Evolutionary conservation across 805 yeast species (phyloP), one percentile per base, ranked within the genome.

Genomic region (Huiozyma naganishii): DNA sequence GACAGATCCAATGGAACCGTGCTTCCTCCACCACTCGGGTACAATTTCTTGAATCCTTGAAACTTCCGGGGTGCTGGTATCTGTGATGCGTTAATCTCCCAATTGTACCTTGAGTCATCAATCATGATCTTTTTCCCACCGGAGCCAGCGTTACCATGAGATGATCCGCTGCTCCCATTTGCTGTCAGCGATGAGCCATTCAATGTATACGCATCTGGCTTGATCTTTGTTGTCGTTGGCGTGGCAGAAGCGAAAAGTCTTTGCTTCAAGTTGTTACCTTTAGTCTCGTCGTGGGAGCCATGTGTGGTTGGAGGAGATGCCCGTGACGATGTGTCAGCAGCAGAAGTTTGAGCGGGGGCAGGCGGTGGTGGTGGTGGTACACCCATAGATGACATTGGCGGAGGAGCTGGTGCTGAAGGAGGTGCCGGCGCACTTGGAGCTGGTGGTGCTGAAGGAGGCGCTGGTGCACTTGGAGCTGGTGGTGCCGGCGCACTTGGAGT

Each of bases 21-120:
- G 29, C 88, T 77, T 3, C 97, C 97, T 53, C 95, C 74, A 10
- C 97, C 97, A 64, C 95, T 85, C 12, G 97, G 96, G 65, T 92
- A 92, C 50, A 88, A 67, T 60, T 90, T 88, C 46, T 74, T 74
- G 39, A 72, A 73, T 4, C 80, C 83, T 42, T 74, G 78, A 56
- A 83, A 87, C 41, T 74, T 72, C 51, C 97, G 72, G n/a, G 98
- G 97, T 52, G 77, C 78, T 0, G 98, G 97, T 38, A 92, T 68
- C 27, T 86, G 82, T 37, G 66, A 63, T 12, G 74, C 71, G 58
- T 84, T 84, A 4, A 68, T 58, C 6, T 23, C n/a, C 69, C 86
- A 89, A 50, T 72, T 74, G 68, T 80, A 88, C 52, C 89, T 68
- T 29, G 61, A 61, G 57, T 84, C 92, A 52, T 85, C 86, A 41